A percentile compares a stretch with the other conserved stretches of the same genome.
phyloP scores from a whole-genome alignment of 139 green algal genomes.

The Chlamydomonas sp. region DNA sequence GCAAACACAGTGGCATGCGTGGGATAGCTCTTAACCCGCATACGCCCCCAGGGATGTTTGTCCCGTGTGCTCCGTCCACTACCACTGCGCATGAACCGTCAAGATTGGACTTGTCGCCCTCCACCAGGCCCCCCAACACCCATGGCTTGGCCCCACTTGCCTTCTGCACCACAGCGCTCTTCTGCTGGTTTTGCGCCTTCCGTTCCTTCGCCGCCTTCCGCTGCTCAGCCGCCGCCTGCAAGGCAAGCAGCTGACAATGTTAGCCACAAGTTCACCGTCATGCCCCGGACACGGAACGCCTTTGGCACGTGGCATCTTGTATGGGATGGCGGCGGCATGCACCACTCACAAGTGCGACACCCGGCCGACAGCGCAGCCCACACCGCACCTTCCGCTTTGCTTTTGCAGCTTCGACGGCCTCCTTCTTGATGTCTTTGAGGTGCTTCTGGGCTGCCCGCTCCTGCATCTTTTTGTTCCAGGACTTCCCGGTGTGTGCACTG shows the following conservation, averaged over 20 bases:
- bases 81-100: too few species aligned
- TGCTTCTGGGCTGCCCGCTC: slow-evolving; percentile 29
- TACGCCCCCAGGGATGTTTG: too few species aligned
- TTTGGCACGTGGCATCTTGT: not conserved
- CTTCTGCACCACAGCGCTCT: slow-evolving; percentile 64
- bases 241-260: not conserved
- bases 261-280: not conserved
- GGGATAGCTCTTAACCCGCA: too few species aligned
- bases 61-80: too few species aligned
- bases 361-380: not conserved
- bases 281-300: too few species aligned
- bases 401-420: slow-evolving; percentile 23
- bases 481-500: slow-evolving; percentile 1
- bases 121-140: not conserved
- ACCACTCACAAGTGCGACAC: not conserved
- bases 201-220: slow-evolving; percentile 46
- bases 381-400: slow-evolving; percentile 54
- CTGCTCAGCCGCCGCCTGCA: slow-evolving; percentile 46
- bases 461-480: slow-evolving; percentile 54
- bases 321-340: not conserved
- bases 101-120: not conserved
- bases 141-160: slow-evolving; percentile 1
- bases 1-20: too few species aligned
- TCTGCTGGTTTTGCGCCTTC: slow-evolving; percentile 58
- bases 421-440: slow-evolving; percentile 45